Evolutionary conservation across 2,329 filamentous ascomycete species (phyloP), one percentile per base, ranked within the genome.

Genomic region (Westerdykella ornata): DNA sequence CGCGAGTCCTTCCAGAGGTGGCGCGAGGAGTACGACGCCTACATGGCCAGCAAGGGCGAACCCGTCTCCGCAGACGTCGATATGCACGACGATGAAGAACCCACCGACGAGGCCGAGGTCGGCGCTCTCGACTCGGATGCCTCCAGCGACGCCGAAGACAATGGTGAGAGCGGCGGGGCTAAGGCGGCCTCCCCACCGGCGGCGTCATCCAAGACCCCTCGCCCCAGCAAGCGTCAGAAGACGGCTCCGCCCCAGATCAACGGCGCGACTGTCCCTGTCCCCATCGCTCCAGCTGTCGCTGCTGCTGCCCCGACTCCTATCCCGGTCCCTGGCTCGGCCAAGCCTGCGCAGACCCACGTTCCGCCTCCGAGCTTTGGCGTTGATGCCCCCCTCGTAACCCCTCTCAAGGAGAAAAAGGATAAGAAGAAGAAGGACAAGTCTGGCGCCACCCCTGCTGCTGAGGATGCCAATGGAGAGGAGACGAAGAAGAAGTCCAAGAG

Each of bases 21-120:
- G 66, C 73, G 77, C 51, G 66, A 72, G 41, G 72, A 76, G 39
- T 69, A 77, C 57, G 68, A 69, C 38, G 70, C 68, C 3, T 83
- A 82, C 68, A 74, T 78, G 56, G 73, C 73, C 38, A 69, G 67
- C 18, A 55, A 52, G 32, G 60, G 57, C 36, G 51, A 46, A 38
- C 53, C 70, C 39, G 63, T 61, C 14, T 59, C 67, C 26, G 72
- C 73, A 38, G 63, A 61, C 14, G 59, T 66, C 22, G 71, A 73
- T 36, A 63, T 72, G 8, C 63, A 66, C 33, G 67, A 69, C 45
- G 68, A 68, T 14, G 65, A 62, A 35, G 60, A 68, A 14, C 57
- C 54, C 16, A 52, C 53, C 19, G 63, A 68, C 68, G 57, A 67
- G 68, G 57, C 48, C 11, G 62, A 63, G 33, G 57, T 41, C 6